phyloP scores from a whole-genome alignment of 176 grass and related monocot species.

The Alopecurus myosuroides region DNA sequence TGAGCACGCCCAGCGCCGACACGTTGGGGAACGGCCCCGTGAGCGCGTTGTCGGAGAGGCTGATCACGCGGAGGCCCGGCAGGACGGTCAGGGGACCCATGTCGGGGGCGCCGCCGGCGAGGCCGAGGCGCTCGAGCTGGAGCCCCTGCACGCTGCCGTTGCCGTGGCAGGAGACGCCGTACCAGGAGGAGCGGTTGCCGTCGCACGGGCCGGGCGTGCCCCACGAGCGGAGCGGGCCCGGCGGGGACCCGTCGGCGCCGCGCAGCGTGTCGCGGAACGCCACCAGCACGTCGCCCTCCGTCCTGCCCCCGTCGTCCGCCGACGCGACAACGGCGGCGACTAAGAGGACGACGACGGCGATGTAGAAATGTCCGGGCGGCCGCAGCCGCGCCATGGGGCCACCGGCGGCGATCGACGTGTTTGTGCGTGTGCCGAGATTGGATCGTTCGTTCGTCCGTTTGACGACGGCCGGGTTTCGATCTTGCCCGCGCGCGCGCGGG shows the following conservation, averaged over 20 bases:
- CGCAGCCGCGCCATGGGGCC: constrained; percentile 37
- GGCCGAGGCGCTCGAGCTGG: constrained; percentile 63
- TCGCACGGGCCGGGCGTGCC: constrained; percentile 41
- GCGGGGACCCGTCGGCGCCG: constrained; percentile 24
- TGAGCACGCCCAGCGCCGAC: constrained; percentile 45
- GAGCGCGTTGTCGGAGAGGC: constrained; percentile 70
- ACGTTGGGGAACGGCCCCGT: constrained; percentile 69
- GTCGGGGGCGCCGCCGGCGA: constrained; percentile 46
- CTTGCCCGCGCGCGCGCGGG: not conserved
- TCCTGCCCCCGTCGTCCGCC: not conserved
- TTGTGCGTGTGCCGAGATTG: not conserved
- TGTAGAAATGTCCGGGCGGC: not conserved
- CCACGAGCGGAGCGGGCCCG: constrained; percentile 43
- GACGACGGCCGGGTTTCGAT: not conserved
- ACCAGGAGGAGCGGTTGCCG: constrained; percentile 46
- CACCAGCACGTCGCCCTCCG: constrained; percentile 52
- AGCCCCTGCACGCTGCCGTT: constrained; percentile 67
- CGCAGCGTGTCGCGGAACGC: constrained; percentile 58
- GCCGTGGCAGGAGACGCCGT: constrained; percentile 72
- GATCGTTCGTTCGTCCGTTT: not conserved
- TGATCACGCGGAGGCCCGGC: constrained; percentile 54
- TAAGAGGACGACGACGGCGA: not conserved
- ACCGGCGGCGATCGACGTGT: not conserved
- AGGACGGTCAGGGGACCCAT: constrained; percentile 25
- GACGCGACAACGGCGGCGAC: not conserved